Evolutionary conservation across 768 basidiomycete species (phyloP).

Genomic region (Exidia glandulosa): DNA sequence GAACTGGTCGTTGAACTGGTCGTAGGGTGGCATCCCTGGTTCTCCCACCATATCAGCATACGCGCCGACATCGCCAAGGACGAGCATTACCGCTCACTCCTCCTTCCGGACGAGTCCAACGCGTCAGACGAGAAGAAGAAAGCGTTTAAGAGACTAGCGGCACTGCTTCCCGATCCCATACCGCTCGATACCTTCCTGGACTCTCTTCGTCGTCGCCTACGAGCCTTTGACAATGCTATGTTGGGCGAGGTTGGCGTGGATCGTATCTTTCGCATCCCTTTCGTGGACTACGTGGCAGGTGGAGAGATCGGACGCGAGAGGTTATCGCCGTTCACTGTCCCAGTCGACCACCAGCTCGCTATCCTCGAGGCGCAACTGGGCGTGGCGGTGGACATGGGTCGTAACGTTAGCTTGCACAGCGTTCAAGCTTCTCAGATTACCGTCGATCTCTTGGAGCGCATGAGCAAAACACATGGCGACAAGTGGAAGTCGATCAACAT

Average conservation of each 20-base stretch:
- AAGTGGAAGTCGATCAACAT: constrained; percentile 61
- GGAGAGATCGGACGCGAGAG: constrained; percentile 24
- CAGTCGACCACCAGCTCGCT: constrained; percentile 67
- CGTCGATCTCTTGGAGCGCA: constrained; percentile 46
- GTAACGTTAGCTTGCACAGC: constrained; percentile 81
- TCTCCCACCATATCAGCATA: constrained; percentile 63
- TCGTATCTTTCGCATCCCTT: constrained; percentile 63
- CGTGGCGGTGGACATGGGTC: constrained; percentile 65
- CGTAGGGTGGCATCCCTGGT: constrained; percentile 91
- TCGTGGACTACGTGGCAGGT: constrained; percentile 14
- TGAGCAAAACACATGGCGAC: constrained; percentile 45
- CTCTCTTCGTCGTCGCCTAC: constrained; percentile 50
- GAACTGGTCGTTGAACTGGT: background rate
- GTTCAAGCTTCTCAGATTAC: constrained; percentile 69
- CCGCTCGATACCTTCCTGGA: constrained; percentile 46
- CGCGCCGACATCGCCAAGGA: constrained; percentile 37
- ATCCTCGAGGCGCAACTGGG: constrained; percentile 78
- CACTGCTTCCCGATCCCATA: constrained; percentile 61
- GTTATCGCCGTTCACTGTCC: constrained; percentile 69
- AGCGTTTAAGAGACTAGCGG: constrained; percentile 46
- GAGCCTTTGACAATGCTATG: constrained; percentile 58
- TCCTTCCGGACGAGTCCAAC: constrained; percentile 30
- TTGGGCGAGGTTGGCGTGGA: constrained; percentile 93
- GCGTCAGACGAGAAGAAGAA: constrained; percentile 18
- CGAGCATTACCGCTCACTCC: constrained; percentile 64